Base-by-base conservation (phyloP, 495 filamentous ascomycete species). In the Talaromyces proteolyticus region DNA sequence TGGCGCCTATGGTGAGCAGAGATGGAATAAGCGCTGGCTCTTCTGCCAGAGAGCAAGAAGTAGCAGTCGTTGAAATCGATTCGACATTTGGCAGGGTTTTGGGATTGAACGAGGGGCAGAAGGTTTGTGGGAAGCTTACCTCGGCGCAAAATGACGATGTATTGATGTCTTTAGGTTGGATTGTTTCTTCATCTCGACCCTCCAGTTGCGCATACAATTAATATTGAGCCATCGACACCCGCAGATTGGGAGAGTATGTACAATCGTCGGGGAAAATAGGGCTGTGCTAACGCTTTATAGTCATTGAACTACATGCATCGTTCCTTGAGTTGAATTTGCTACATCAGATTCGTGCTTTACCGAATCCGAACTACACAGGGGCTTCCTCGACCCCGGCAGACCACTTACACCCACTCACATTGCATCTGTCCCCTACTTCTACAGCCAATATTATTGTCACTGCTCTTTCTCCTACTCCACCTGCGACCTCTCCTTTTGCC, bases 281-380 rank as follows among this genome's bases (percentile, higher is more conserved):
- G 19, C 24, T 39, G 22, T 38, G 20, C 44, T 50, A 40, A 49
- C 14, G 25, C 6, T 29, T 59, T 18, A 57, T 50, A 81, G 91
- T 96, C 57, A 98, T 98, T 54, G 93, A 98, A 60, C 75, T 96
- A 1, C 93, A 97, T 66, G 93, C 93, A 4, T 90, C 83, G 20
- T 98, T 96, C 61, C 70, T 98, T 18, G 93, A 98, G 63, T 78
- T 95, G 51, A 95, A 98, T 62, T 81, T 98, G 45, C 74, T 96
- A 12, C 88, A 87, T 29, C 94, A 97, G 72, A 89, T 98, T 59
- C 84, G 93, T 44, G 92, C 91, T 37, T 73, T 98, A 12, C 91
- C 91, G 12, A 96, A 94, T 61, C 91, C 91, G 14, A 71, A 73
- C 16, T 88, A 82, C 56, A 76, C 68, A 23, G 74, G 69, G 14